Evolutionary conservation across 2,329 filamentous ascomycete species (phyloP), one percentile per base, ranked within the genome.

Genomic region (Arthroderma sp.): DNA sequence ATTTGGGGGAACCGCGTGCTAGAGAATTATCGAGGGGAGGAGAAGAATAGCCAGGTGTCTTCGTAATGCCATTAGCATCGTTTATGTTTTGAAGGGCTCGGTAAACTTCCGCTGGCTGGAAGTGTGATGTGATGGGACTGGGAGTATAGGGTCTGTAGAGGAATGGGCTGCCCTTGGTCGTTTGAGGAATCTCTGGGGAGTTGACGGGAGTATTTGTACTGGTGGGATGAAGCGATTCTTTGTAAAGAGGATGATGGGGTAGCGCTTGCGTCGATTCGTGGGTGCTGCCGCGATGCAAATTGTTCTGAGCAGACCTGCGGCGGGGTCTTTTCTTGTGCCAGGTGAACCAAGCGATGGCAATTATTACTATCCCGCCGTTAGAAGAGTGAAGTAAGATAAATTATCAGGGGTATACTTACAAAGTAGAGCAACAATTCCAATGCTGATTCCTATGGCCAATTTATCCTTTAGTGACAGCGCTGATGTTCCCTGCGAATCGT

Each of bases 71-170:
- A 15, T 28, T 4, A 22, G 22, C 30, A 9, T 37, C 41, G 8
- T 29, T 36, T 6, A 34, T 15, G 27, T 9, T 28, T 40, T 44
- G 47, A n/a, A 45, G 41, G 2, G 41, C 36, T 36, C 44, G 44
- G 38, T 49, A 49, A 30, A 49, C 44, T 30, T 49, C 47, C 42
- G 47, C 36, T 1, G 47, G 47, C 30, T 47, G 47, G 38, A 40
- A 49, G 33, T 47, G 47, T 3, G 47, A 44, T 9, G 39, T 45
- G 22, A 44, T 38, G 4, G 44, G 44, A 9, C 42, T 44, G 29
- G 47, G 44, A n/a, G 43, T 34, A 29, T 42, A 42, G 6, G 47
- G 42, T 10, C 47, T 44, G 10, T 49, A 40, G 15, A 39, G 33
- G 36, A 42, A 44, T 6, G 41, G 33, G 33, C 38, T 43, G 6